These are phyloP conservation scores for Zygosaccharomyces gambellarensis DNA, from an alignment of 805 yeast genomes.

Conservation along the genomic window DNA sequence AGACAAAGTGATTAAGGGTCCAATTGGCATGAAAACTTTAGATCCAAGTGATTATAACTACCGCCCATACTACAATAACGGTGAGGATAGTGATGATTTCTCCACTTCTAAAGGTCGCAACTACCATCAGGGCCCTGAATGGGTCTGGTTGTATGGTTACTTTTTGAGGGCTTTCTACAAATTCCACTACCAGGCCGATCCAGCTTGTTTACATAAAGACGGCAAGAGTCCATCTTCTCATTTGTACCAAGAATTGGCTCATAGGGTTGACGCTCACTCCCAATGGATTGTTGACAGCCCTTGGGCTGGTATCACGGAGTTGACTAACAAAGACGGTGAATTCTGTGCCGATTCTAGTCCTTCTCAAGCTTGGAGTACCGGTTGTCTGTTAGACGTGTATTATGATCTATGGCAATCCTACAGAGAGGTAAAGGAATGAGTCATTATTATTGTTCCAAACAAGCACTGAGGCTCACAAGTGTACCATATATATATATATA, in stretches of 20 bases:
- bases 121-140: constrained; percentile 98
- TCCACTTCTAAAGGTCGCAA: constrained; percentile 93
- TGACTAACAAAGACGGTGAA: constrained; percentile 84
- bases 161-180: constrained; percentile 71
- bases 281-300: constrained; percentile 67
- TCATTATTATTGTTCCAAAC: no score
- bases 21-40: constrained; percentile 84
- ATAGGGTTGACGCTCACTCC: constrained; percentile 59
- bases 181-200: constrained; percentile 43
- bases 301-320: constrained; percentile 93
- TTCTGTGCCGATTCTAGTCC: constrained; percentile 85
- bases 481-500: background rate
- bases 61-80: constrained; percentile 80
- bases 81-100: constrained; percentile 78
- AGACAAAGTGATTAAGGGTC: constrained; percentile 74
- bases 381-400: constrained; percentile 77
- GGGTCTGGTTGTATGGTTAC: constrained; percentile 92
- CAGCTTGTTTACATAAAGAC: constrained; percentile 33
- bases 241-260: constrained; percentile 54
- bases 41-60: constrained; percentile 93
- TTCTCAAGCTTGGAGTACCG: constrained; percentile 94
- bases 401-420: constrained; percentile 49
- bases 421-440: background rate
- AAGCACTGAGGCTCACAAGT: no score
- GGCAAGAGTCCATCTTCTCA: constrained; percentile 42